Base-by-base conservation (phyloP, 768 basidiomycete genomes). In the Naganishia vishniacii region DNA sequence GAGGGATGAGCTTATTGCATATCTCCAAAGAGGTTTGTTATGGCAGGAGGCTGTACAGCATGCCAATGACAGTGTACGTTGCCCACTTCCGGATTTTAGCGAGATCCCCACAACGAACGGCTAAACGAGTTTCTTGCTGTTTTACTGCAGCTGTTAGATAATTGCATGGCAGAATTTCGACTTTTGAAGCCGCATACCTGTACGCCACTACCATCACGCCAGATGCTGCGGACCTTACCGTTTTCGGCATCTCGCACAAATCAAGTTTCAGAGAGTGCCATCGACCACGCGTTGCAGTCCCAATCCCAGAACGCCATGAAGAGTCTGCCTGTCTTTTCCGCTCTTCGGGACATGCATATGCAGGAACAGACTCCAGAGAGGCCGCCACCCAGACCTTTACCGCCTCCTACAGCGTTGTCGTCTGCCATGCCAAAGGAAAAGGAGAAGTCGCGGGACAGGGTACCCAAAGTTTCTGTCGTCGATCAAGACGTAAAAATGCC, bases 21-120 rank as follows among this genome's bases (percentile, higher is more conserved):
- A 70, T 51, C 48, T 77, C 37, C 73, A 73, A 69, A 77, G 73
- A 60, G 71, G 68, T 13, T 48, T 77, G 23, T 61, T 74, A 49
- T 75, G 70, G 69, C 70, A 75, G 45, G 72, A 75, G 61, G 68
- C 73, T 2, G 70, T 72, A 44, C 51, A 72, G 48, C 75, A 77
- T 53, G 67, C 73, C 5, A 51, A 65, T 18, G 58, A 67, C 9
- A 70, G 65, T 62, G 73, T 32, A 11, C 11, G 58, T 51, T 13
- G 6, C 11, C 4, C 23, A 45, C n/a, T 25, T 31, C n/a, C n/a
- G n/a, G n/a, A n/a, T n/a, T n/a, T n/a, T n/a, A n/a, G n/a, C n/a
- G n/a, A n/a, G n/a, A n/a, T n/a, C n/a, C n/a, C n/a, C n/a, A n/a
- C n/a, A n/a, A n/a, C n/a, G n/a, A n/a, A n/a, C n/a, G n/a, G n/a